These are phyloP conservation scores for Coniosporium apollinis DNA, from an alignment of 495 filamentous ascomycete genomes.

Conservation along the genomic window DNA sequence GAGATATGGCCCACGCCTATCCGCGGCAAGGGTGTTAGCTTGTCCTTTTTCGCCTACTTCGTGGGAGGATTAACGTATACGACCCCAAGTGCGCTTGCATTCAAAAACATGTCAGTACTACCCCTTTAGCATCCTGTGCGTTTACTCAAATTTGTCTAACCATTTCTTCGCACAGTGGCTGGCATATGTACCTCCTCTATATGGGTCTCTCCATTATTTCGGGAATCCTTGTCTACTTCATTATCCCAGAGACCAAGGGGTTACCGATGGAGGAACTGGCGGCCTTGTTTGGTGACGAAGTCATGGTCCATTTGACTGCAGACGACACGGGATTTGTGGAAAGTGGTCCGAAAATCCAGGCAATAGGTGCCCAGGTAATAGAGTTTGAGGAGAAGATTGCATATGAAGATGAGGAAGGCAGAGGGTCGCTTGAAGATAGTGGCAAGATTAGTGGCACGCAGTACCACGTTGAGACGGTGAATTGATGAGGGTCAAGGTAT, in stretches of 20 bases:
- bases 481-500: too few species aligned
- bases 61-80: neutral
- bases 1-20: constrained; percentile 19
- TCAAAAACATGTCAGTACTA: neutral
- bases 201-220: neutral
- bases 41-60: constrained; percentile 15
- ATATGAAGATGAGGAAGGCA: too few species aligned
- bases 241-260: constrained; percentile 8
- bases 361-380: too few species aligned
- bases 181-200: constrained; percentile 1
- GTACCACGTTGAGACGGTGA: too few species aligned
- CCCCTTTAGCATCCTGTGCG: neutral
- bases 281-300: constrained; percentile 15
- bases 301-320: constrained; percentile 7
- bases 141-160: too few species aligned
- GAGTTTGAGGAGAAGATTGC: too few species aligned
- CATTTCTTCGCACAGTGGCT: constrained; percentile 1
- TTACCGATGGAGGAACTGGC: constrained; percentile 9
- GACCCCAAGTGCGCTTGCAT: neutral
- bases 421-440: too few species aligned
- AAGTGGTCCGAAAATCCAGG: too few species aligned
- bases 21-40: constrained; percentile 11
- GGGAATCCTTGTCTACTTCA: neutral
- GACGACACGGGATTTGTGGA: neutral
- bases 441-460: too few species aligned